Conservation (phyloP, 371 early-diverging fungal genomes). For the Zychaea mexicana region DNA sequence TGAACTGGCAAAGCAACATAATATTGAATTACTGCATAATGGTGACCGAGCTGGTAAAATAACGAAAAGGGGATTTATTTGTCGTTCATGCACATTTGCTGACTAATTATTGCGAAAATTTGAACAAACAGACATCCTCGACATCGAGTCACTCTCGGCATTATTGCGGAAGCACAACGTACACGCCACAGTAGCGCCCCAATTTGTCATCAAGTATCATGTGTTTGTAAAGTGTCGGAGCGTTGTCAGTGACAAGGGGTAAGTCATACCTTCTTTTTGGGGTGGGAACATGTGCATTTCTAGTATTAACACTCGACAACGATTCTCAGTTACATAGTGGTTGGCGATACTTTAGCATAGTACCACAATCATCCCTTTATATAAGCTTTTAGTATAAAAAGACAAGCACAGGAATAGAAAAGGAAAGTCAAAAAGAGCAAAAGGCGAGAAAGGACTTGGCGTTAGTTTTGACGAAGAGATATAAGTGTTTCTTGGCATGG, state of each 20-base stretch:
- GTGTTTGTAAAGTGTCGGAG: constrained; percentile 54
- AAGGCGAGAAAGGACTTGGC: neutral
- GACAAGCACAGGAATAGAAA: neutral
- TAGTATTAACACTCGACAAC: neutral
- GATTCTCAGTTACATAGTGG: constrained; percentile 33
- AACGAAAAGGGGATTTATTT: neutral
- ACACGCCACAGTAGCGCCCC: constrained; percentile 23
- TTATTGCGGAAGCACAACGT: constrained; percentile 32
- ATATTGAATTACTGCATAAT: constrained; percentile 52
- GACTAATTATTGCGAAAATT: constrained; percentile 1
- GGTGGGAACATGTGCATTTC: neutral
- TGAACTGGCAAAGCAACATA: constrained; percentile 41
- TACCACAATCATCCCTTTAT: neutral
- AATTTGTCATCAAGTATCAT: constrained; percentile 60
- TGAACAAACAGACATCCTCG: constrained; percentile 36
- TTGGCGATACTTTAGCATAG: constrained; percentile 26
- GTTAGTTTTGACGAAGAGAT: no score
- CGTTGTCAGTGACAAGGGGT: constrained; percentile 60
- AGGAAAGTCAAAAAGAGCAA: neutral
- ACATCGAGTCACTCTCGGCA: constrained; percentile 29
- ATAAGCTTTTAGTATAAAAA: neutral
- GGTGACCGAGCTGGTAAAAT: constrained; percentile 50
- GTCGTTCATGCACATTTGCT: neutral
- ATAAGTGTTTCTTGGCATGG: no score
- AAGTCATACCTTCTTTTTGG: constrained; percentile 4